Conservation (phyloP, 768 basidiomycete genomes). For the Tulasnella sp. region DNA sequence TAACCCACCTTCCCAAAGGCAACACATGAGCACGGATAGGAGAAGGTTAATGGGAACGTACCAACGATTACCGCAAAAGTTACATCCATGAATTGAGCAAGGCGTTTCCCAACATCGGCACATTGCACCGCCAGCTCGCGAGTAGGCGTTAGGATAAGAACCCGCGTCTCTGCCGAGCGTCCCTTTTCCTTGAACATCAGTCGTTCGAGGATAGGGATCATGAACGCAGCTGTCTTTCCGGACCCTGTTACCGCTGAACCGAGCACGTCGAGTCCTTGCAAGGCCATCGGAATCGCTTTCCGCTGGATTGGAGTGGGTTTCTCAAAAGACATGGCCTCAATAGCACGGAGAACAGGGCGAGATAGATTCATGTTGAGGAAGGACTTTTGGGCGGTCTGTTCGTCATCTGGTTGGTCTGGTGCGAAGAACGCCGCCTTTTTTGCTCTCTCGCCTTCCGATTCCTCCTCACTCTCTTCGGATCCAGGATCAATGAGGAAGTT, state of each 20-base stretch:
- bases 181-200: conserved; percentile 84
- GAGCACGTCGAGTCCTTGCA: conserved; percentile 91
- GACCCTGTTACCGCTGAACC: conserved; percentile 95
- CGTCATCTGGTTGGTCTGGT: conserved; percentile 32
- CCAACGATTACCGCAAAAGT: conserved; percentile 87
- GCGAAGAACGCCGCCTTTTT: conserved; percentile 80
- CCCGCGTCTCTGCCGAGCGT: conserved; percentile 74
- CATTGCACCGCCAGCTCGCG: conserved; percentile 94
- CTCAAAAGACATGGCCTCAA: conserved; percentile 67
- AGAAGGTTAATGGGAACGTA: conserved; percentile 25
- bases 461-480: conserved; percentile 49
- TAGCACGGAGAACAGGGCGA: conserved; percentile 80
- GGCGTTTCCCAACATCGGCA: conserved; percentile 75
- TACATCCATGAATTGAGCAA: conserved; percentile 80
- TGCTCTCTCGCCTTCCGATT: conserved; percentile 45
- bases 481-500: too few species aligned
- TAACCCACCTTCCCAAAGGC: conserved; percentile 53
- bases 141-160: conserved; percentile 87
- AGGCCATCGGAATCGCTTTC: conserved; percentile 83
- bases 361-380: conserved; percentile 93
- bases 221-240: conserved; percentile 96
- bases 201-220: conserved; percentile 87
- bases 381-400: conserved; percentile 30
- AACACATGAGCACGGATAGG: not conserved
- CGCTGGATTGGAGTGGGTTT: conserved; percentile 94